Percentiles rank a stretch among this genome's conserved stretches.
phyloP scores from a whole-genome alignment of 495 filamentous ascomycete genomes.

The Aspergillus panamensis region DNA sequence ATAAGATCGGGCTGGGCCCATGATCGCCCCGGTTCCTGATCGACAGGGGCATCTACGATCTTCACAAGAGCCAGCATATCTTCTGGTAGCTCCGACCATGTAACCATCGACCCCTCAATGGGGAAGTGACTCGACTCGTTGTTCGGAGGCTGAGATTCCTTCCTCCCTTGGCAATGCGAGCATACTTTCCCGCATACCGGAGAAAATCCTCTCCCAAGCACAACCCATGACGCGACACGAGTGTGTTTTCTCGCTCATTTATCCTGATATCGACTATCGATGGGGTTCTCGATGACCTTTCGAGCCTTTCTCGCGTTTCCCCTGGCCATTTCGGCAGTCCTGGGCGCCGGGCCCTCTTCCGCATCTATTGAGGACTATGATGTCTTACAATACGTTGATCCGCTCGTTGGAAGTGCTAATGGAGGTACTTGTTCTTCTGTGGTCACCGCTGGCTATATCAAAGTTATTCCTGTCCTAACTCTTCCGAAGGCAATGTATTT shows the following conservation, averaged over 20 bases:
- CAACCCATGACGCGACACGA: neutral
- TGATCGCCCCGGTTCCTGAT: constrained; percentile 2
- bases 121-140: constrained; percentile 4
- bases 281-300: constrained; percentile 11
- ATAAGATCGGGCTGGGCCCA: neutral
- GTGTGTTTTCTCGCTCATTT: neutral
- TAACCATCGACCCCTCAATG: neutral
- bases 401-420: constrained; percentile 57
- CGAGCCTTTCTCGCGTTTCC: constrained; percentile 18
- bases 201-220: neutral
- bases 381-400: constrained; percentile 50
- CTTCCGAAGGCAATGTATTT: constrained; percentile 58
- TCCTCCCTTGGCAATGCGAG: constrained; percentile 8
- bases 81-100: neutral
- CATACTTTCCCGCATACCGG: constrained; percentile 17
- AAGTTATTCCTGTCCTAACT: neutral
- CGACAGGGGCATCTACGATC: constrained; percentile 1
- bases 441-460: neutral
- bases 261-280: neutral
- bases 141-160: neutral
- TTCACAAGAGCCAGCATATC: neutral
- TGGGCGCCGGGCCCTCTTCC: constrained; percentile 15
- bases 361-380: constrained; percentile 33
- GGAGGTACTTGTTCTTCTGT: constrained; percentile 42
- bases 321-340: constrained; percentile 17